Evolutionary conservation across 371 early-diverging fungal genomes (phyloP), one percentile per base, ranked within the genome.

Genomic region (Mortierella sp.): DNA sequence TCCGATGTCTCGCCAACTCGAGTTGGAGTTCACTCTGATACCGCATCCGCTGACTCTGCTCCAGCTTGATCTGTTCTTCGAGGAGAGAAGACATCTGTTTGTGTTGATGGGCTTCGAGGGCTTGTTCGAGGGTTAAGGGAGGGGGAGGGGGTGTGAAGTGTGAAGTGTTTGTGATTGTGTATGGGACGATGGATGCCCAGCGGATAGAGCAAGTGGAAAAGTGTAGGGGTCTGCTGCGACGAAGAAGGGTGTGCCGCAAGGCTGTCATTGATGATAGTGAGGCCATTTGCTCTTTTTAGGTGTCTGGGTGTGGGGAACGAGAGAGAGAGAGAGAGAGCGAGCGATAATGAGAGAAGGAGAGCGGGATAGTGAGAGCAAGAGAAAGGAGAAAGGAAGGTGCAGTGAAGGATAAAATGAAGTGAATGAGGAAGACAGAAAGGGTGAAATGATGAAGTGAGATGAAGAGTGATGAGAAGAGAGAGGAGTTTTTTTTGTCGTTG

Each of bases 81-180:
- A 84, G 75, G 5, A 78, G 74, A 14, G 70, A 52, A 19, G 34
- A 14, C 26, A 76, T 79, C 34, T 76, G 73, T 38, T 74, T 74
- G 1, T 38, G 75, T 9, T 78, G 78, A 24, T 72, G 73, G 16
- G 48, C 57, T 48, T 77, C 70, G 0, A 54, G 52, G 16, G 74
- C 76, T 71, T 84, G 84, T 45, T 84, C 84, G 16, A 70, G 79
- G 10, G 84, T 81, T 81, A 84, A 76, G 58, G 84, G 84, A 16
- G 84, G 84, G 14, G 84, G 84, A 2, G 75, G 50, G 14, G 50
- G 50, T 50, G 50, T 50, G 19, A 19, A 73, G 34, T 58, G 76
- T n/a, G 16, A 71, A 28, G 42, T 76, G 54, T 21, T 80, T 74
- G 14, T 76, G 58, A 80, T 54, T 1, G 60, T 52, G 57, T 78